These are phyloP conservation scores for Aspergillaceae sp. DNA, from an alignment of 2,329 filamentous ascomycete genomes.

Conservation along the genomic window DNA sequence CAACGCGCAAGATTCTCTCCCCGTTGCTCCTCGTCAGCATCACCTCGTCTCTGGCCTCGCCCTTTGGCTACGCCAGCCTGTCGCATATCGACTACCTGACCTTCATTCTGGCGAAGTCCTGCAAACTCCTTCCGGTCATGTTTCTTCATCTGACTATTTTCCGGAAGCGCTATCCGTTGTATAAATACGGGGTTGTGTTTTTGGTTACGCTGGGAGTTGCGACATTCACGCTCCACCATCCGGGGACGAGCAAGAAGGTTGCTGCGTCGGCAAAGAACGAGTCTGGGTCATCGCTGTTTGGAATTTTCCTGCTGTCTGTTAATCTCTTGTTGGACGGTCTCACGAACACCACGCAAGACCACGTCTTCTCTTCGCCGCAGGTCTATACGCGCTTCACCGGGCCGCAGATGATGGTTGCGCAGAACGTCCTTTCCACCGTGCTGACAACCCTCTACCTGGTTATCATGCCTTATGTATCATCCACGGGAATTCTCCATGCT, in stretches of 20 bases:
- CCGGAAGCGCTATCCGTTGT: constrained; percentile 77
- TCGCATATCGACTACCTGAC: constrained; percentile 97
- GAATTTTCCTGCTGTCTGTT: constrained; percentile 71
- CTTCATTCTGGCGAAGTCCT: constrained; percentile 93
- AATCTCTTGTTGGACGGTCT: constrained; percentile 94
- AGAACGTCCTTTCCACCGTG: constrained; percentile 77
- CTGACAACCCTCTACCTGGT: constrained; percentile 71
- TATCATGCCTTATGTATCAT: constrained; percentile 68
- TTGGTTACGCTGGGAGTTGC: constrained; percentile 88
- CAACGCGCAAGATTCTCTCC: constrained; percentile 61
- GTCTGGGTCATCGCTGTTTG: constrained; percentile 58
- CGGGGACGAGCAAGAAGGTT: constrained; percentile 52
- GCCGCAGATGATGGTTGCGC: constrained; percentile 98
- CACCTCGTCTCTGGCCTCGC: constrained; percentile 81
- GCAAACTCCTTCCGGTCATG: constrained; percentile 99
- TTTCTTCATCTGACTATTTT: constrained; percentile 89
- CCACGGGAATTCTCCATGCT: constrained; percentile 56
- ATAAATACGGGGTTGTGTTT: constrained; percentile 91
- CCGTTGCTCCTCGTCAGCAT: constrained; percentile 79
- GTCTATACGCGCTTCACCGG: constrained; percentile 71
- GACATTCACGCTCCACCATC: constrained; percentile 82
- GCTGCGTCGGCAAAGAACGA: constrained; percentile 40
- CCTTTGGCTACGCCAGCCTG: constrained; percentile 87
- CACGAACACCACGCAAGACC: constrained; percentile 93
- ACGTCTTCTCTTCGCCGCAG: constrained; percentile 63